Evolutionary conservation across 495 filamentous ascomycete genomes (phyloP).

Genomic region (Penicillium cataractarum): DNA sequence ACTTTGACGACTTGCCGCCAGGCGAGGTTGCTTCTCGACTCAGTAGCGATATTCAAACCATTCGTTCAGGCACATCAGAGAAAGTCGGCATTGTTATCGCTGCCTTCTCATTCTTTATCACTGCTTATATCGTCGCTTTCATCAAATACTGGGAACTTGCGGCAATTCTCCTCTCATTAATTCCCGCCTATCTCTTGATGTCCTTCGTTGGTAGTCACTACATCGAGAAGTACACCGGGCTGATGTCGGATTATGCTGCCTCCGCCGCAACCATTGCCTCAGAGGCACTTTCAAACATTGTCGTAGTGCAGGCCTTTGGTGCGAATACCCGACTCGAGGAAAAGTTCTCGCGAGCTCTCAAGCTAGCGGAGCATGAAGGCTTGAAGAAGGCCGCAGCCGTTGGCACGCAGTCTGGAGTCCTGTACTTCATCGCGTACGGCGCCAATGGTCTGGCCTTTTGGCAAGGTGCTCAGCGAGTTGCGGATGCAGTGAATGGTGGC

Average conservation of each 20-base stretch:
- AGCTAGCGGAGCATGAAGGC: slow-evolving; percentile 44
- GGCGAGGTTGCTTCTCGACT: slow-evolving; percentile 66
- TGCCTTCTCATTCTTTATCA: slow-evolving; percentile 63
- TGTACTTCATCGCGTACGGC: slow-evolving; percentile 68
- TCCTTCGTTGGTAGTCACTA: slow-evolving; percentile 61
- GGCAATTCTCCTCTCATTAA: slow-evolving; percentile 53
- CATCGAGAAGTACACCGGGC: slow-evolving; percentile 60
- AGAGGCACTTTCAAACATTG: slow-evolving; percentile 49
- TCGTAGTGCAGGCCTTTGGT: slow-evolving; percentile 55
- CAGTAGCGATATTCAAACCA: slow-evolving; percentile 61
- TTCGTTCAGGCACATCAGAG: slow-evolving; percentile 66
- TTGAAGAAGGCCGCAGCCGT: slow-evolving; percentile 61
- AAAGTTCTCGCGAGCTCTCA: slow-evolving; percentile 55
- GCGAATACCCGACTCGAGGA: slow-evolving; percentile 53
- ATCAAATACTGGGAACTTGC: slow-evolving; percentile 54
- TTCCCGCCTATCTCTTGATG: slow-evolving; percentile 70
- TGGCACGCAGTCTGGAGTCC: slow-evolving; percentile 64
- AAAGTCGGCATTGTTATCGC: slow-evolving; percentile 66
- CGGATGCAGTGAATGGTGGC: slow-evolving; percentile 44
- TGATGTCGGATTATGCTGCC: slow-evolving; percentile 54
- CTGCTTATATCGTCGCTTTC: slow-evolving; percentile 66
- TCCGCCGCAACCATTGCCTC: slow-evolving; percentile 54
- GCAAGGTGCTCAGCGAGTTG: slow-evolving; percentile 61
- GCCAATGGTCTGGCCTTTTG: slow-evolving; percentile 70
- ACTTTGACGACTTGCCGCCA: slow-evolving; percentile 59